Base-by-base conservation (phyloP, 257 asterid genomes). In the Orobanche coerulescens region DNA sequence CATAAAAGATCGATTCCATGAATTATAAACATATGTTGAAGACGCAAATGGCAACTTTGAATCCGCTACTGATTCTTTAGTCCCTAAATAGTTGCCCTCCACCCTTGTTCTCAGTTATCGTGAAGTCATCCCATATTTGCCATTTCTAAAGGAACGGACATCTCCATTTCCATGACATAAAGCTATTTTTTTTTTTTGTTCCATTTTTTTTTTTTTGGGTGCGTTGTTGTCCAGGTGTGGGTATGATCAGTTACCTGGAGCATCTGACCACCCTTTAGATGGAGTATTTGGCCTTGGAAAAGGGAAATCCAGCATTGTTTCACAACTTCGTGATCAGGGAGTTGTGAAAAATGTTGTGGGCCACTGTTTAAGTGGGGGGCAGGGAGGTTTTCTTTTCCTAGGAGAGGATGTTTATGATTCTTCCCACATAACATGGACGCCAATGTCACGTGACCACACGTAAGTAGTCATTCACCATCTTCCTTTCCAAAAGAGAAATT, bases 281-380 rank as follows among this genome's bases (percentile, higher is more conserved):
- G 98, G 98, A 66, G 90, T 93, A 33, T 96, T 93, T 55, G 98
- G 98, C 22, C 95, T 93, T 6, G 98, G 98, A 26, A 93, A 68
- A 71, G 98, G 97, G 5, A 84, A 78, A 66, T 66, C 95, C 9
- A 82, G 98, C 85, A 76, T 93, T 26, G 78, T 93, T 23, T 69
- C 97, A 1, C 98, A 92, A 68, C 97, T 93, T 50, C 80, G 75
- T 14, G 75, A 82, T 54, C 93, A 81, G 65, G 96, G 97, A 25
- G 56, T 80, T 3, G 82, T 84, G 42, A 75, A 83, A 37, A 84
- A 84, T 58, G 75, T 93, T 6, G 65, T 86, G 9, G 99, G 99
- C 48, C 99, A 93, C 71, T 93, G 99, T 64, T 61, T 93, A 31
- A 80, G 82, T 62, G 81, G 69, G 11, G 81, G 69, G 11, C 77